Evolutionary conservation across 1,284 basidiomycete species (phyloP).

Genomic region (Sanghuangporus sanghuang): DNA sequence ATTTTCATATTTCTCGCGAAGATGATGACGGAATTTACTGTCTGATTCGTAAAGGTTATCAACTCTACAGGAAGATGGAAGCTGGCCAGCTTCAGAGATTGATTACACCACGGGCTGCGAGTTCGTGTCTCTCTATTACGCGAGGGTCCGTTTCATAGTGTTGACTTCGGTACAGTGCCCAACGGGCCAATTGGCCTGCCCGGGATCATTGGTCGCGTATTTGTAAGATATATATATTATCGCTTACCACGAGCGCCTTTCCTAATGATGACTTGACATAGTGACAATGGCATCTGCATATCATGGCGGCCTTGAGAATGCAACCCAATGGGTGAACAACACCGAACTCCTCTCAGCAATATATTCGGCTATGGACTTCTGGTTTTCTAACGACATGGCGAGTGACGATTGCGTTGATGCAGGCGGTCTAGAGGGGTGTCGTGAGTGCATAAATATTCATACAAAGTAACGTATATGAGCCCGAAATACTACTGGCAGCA

Average conservation of each 20-base stretch:
- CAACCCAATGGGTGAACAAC: slow-evolving; percentile 36
- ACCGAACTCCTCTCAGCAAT: slow-evolving; percentile 36
- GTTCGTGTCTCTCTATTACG: not conserved
- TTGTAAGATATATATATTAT: slow-evolving; percentile 32
- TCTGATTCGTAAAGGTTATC: slow-evolving; percentile 32
- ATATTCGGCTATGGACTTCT: slow-evolving; percentile 52
- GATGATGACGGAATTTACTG: not conserved
- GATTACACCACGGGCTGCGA: slow-evolving; percentile 54
- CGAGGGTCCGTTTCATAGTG: not conserved
- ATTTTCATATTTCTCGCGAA: not conserved
- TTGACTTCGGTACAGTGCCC: slow-evolving; percentile 29
- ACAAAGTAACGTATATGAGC: not conserved
- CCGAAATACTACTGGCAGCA: slow-evolving; percentile 18
- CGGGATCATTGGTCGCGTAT: slow-evolving; percentile 57
- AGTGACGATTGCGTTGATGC: slow-evolving; percentile 45
- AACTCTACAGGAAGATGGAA: slow-evolving; percentile 41
- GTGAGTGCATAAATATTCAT: not conserved
- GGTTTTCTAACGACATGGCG: slow-evolving; percentile 59
- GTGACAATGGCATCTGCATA: slow-evolving; percentile 51
- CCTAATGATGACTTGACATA: slow-evolving; percentile 18
- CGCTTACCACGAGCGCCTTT: not conserved
- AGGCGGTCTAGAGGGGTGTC: slow-evolving; percentile 45
- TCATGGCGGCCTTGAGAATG: slow-evolving; percentile 42
- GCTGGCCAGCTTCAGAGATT: slow-evolving; percentile 50
- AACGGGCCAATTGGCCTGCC: slow-evolving; percentile 63